Percentiles rank a stretch among this genome's conserved stretches.
These are phyloP conservation scores for Aspergillus haitiensis DNA, from an alignment of 495 filamentous ascomycete genomes.

Conservation along the genomic window DNA sequence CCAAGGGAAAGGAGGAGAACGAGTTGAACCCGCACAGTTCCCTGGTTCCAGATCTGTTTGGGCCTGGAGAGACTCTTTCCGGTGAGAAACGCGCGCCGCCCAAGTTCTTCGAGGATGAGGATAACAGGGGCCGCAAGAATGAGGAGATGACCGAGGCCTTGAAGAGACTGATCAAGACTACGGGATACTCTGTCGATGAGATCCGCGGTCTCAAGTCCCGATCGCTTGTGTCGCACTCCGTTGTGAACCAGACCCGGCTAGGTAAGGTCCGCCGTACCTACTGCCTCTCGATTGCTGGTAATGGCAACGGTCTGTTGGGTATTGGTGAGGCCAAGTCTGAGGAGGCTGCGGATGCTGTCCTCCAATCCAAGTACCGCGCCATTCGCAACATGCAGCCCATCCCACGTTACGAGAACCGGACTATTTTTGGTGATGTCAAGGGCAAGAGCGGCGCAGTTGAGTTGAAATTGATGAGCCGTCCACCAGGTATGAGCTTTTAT, in stretches of 20 bases:
- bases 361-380: slow-evolving; percentile 70
- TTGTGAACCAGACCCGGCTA: slow-evolving; percentile 92
- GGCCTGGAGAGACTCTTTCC: slow-evolving; percentile 40
- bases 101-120: slow-evolving; percentile 11
- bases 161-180: slow-evolving; percentile 63
- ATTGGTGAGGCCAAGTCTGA: slow-evolving; percentile 86
- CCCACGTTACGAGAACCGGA: slow-evolving; percentile 83
- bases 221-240: slow-evolving; percentile 65
- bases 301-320: slow-evolving; percentile 79
- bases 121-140: not conserved
- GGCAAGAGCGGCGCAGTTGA: slow-evolving; percentile 83
- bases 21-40: slow-evolving; percentile 48
- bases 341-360: slow-evolving; percentile 61
- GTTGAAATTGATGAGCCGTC: slow-evolving; percentile 73
- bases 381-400: slow-evolving; percentile 86
- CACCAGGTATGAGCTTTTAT: slow-evolving; percentile 68
- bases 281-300: slow-evolving; percentile 74
- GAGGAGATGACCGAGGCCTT: slow-evolving; percentile 55
- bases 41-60: slow-evolving; percentile 53
- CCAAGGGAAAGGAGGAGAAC: slow-evolving; percentile 52
- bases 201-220: slow-evolving; percentile 60
- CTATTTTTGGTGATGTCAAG: slow-evolving; percentile 82
- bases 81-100: slow-evolving; percentile 5
- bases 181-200: slow-evolving; percentile 60
- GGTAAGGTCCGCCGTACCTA: slow-evolving; percentile 81